Evolutionary conservation across 169 alveolate genomes (phyloP).

Genomic region (Cryptosporidium bovis): DNA sequence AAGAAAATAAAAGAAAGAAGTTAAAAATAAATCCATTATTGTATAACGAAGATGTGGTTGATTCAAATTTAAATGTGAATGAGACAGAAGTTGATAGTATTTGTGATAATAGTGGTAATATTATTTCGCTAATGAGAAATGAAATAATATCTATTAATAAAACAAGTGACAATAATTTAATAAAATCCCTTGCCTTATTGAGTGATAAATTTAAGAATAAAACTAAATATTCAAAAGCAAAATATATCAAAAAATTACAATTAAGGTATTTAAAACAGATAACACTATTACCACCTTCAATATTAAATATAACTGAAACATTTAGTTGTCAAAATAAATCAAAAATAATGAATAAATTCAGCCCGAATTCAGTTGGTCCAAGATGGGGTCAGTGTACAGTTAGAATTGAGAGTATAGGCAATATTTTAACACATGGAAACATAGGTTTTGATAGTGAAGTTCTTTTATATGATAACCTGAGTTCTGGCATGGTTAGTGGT

Average conservation of each 20-base stretch:
- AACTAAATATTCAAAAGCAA: slow-evolving; percentile 55
- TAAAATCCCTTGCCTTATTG: slow-evolving; percentile 43
- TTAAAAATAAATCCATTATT: slow-evolving; percentile 26
- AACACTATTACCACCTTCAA: slow-evolving; percentile 21
- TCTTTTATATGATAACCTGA: slow-evolving; percentile 55
- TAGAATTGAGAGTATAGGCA: slow-evolving; percentile 69
- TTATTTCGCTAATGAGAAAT: slow-evolving; percentile 33
- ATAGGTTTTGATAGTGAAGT: slow-evolving; percentile 27
- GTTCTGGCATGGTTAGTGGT: slow-evolving; percentile 64
- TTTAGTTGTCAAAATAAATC: slow-evolving; percentile 57
- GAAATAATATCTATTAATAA: slow-evolving; percentile 20
- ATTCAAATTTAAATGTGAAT: neutral
- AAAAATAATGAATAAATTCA: slow-evolving; percentile 16
- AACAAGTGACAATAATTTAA: slow-evolving; percentile 31
- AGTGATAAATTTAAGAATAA: slow-evolving; percentile 48
- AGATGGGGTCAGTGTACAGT: slow-evolving; percentile 74
- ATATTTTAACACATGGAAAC: slow-evolving; percentile 64
- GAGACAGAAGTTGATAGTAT: neutral
- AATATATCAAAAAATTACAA: slow-evolving; percentile 62
- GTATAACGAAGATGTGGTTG: slow-evolving; percentile 9
- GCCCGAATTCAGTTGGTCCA: slow-evolving; percentile 70
- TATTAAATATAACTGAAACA: slow-evolving; percentile 52
- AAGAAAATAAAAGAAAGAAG: slow-evolving; percentile 13
- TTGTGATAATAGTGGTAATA: slow-evolving; percentile 3
- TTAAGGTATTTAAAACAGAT: slow-evolving; percentile 45